phyloP scores from a whole-genome alignment of 169 alveolate genomes.

The Eimeria necatrix region DNA sequence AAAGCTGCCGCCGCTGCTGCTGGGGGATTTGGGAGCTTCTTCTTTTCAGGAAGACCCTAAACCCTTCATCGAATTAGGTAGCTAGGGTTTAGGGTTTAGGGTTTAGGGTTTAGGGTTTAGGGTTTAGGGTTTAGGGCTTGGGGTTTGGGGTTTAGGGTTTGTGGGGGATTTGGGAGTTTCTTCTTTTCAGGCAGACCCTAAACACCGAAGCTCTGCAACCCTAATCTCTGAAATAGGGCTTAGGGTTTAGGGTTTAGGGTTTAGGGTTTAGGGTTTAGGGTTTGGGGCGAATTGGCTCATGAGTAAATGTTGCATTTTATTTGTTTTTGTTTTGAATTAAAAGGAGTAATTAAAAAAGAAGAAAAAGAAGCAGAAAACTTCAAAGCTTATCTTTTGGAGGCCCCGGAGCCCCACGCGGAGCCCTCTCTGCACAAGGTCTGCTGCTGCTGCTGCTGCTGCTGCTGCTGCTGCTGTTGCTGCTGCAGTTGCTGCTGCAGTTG shows the following conservation, averaged over 20 bases:
- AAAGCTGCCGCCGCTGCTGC: conserved; percentile 12
- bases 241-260: too few relatives aligned
- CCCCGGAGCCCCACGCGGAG: conserved; percentile 46
- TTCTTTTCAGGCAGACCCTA: too few relatives aligned
- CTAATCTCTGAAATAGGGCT: too few relatives aligned
- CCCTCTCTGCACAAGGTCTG: conserved; percentile 29
- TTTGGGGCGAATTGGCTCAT: too few relatives aligned
- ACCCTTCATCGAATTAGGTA: conserved; percentile 28
- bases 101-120: too few relatives aligned
- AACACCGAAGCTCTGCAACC: too few relatives aligned
- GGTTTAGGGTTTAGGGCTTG: too few relatives aligned
- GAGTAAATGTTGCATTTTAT: too few relatives aligned
- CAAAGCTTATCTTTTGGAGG: conserved; percentile 10
- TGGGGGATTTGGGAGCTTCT: conserved; percentile 6
- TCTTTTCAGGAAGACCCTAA: neutral
- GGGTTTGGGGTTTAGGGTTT: too few relatives aligned
- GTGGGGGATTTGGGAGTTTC: neutral
- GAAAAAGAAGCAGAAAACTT: neutral
- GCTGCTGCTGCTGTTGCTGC: conserved; percentile 3
- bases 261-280: too few relatives aligned
- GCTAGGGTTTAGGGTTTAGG: too few relatives aligned
- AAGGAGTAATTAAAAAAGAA: neutral
- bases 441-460: neutral
- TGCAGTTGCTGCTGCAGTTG: conserved; percentile 2
- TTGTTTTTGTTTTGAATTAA: neutral